phyloP scores from a whole-genome alignment of 805 yeast genomes.

The Yamadazyma takamatsuzukensis region DNA sequence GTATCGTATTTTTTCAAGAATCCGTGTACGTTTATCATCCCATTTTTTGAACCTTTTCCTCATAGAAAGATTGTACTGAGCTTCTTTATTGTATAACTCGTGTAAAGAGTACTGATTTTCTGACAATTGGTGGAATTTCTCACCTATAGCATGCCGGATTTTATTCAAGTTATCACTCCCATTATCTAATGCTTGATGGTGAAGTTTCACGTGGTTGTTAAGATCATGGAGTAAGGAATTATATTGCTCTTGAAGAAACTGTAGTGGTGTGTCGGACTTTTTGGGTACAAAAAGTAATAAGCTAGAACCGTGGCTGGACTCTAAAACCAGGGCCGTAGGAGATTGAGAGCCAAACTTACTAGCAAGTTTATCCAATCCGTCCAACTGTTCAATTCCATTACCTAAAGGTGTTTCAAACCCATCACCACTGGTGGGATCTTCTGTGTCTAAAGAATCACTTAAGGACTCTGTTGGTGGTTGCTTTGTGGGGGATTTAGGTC shows the following conservation, averaged over 20 bases:
- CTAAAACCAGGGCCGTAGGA: too few species aligned
- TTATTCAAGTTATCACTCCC: constrained; percentile 33
- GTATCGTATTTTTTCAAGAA: constrained; percentile 32
- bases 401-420: not conserved
- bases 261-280: too few species aligned
- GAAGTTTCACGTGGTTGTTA: constrained; percentile 4
- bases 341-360: too few species aligned
- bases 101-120: constrained; percentile 41
- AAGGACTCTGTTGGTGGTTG: too few species aligned
- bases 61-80: constrained; percentile 21
- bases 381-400: not conserved
- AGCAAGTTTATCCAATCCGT: too few species aligned
- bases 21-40: constrained; percentile 34
- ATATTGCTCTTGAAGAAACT: constrained; percentile 8
- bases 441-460: too few species aligned
- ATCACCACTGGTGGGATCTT: not conserved
- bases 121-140: constrained; percentile 33
- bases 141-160: constrained; percentile 24
- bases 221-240: constrained; percentile 4
- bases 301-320: too few species aligned
- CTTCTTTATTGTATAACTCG: constrained; percentile 44
- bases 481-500: not conserved
- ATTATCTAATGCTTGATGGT: constrained; percentile 17
- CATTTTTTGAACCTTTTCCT: constrained; percentile 31
- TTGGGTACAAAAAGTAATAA: too few species aligned